Percentiles rank a stretch among this genome's conserved stretches.
Conservation (phyloP, 768 basidiomycete genomes). For the Pulveroboletus sp. region DNA sequence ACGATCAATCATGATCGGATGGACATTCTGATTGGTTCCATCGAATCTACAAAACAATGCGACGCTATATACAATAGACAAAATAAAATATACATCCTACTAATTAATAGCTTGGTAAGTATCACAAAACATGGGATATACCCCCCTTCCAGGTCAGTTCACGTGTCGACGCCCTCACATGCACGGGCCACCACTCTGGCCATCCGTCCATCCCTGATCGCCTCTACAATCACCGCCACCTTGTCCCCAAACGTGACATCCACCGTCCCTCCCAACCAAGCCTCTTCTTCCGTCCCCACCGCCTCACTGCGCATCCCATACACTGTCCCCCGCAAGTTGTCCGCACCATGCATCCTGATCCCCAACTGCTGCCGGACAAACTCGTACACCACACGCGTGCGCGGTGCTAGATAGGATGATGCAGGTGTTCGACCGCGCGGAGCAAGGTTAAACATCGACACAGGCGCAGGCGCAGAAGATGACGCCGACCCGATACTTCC, state of each 20-base stretch:
- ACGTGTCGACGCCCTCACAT: conserved; percentile 35
- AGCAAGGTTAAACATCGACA: conserved; percentile 41
- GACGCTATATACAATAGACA: too few species aligned
- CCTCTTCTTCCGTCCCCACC: conserved; percentile 38
- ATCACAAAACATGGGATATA: not conserved
- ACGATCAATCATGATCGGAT: too few species aligned
- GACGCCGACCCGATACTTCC: conserved; percentile 3
- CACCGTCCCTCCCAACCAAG: conserved; percentile 14
- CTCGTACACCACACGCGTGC: conserved; percentile 70
- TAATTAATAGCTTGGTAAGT: too few species aligned
- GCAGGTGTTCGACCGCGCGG: conserved; percentile 64
- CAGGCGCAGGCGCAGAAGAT: conserved; percentile 17
- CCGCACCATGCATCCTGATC: conserved; percentile 77
- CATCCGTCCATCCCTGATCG: conserved; percentile 70
- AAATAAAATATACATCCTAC: too few species aligned
- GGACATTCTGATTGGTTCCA: too few species aligned
- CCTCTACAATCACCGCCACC: conserved; percentile 76
- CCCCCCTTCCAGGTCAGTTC: not conserved
- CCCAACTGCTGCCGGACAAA: conserved; percentile 70
- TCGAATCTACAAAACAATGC: too few species aligned
- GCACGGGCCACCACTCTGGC: conserved; percentile 53
- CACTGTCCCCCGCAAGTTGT: conserved; percentile 61
- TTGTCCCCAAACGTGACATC: conserved; percentile 67
- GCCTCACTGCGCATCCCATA: conserved; percentile 44
- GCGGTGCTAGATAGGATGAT: conserved; percentile 47